Base-by-base conservation (phyloP, 2,329 filamentous ascomycete genomes). In the Epichloe uncinata region DNA sequence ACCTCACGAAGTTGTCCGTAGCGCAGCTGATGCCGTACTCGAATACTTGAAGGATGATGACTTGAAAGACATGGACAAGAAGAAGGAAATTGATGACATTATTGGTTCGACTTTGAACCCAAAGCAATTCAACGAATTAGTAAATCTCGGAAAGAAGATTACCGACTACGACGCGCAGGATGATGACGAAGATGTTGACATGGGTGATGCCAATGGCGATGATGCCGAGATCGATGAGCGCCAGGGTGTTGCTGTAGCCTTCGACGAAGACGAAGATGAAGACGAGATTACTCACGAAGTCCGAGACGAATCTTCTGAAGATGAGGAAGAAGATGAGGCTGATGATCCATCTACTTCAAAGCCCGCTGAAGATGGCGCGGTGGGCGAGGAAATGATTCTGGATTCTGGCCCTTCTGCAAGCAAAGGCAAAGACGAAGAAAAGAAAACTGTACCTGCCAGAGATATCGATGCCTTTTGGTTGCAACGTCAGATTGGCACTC, bases 391-490 rank as follows among this genome's bases (percentile, higher is more conserved):
- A 55, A 85, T 96, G 77, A 75, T 96, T 35, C 81, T 97, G 53
- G 87, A 95, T 61, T 82, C 82, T 40, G 81, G 75, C 8, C 64
- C 60, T 16, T 54, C 75, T 34, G 69, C 69, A 50, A 68, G 70
- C 36, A 72, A 65, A 60, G 62, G 57, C 68, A 70, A 75, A 43
- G 64, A 66, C 18, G 73, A 75, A 49, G 74, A 79, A 48, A 77
- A 79, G 51, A 78, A 81, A 45, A 72, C 78, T 26, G 79, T 98
- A 50, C 75, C 86, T 16, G 87, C 87, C 45, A 82, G 91, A 56
- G 89, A 96, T 51, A 95, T 98, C 55, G 93, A 98, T 66, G 91
- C 91, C 9, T 98, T 91, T 69, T 98, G 93, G 93, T 68, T 98
- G 52, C 93, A 97, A 67, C 79, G 93, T 55, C 86, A 96, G 62